Evolutionary conservation across 805 yeast species (phyloP).

Genomic region (Lipomyces sp.): DNA sequence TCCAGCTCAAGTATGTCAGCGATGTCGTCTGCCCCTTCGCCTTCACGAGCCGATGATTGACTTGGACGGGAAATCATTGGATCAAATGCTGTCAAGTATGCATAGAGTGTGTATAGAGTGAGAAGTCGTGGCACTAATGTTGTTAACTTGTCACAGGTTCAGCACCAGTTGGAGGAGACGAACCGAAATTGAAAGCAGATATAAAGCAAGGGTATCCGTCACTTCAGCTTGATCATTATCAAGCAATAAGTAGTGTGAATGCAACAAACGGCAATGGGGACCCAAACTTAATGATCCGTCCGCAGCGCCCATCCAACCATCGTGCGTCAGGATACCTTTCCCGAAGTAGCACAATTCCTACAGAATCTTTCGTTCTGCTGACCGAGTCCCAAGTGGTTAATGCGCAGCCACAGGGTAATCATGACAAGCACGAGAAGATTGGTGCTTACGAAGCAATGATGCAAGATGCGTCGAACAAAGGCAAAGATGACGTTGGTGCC

Average conservation of each 20-base stretch:
- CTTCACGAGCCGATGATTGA: constrained; percentile 30
- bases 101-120: not conserved
- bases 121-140: not conserved
- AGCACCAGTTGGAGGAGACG: constrained; percentile 4
- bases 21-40: constrained; percentile 37
- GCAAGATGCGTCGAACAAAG: not conserved
- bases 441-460: constrained; percentile 28
- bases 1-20: constrained; percentile 26
- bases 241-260: not conserved
- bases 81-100: constrained; percentile 30
- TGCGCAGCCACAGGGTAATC: constrained; percentile 1
- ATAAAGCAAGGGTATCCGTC: constrained; percentile 7
- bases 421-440: not conserved
- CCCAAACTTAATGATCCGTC: not conserved
- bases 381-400: constrained; percentile 6
- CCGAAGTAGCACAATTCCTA: constrained; percentile 1
- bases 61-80: constrained; percentile 17
- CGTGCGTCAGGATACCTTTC: constrained; percentile 4
- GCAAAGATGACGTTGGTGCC: not conserved
- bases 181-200: not conserved
- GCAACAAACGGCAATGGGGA: not conserved
- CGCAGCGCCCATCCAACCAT: constrained; percentile 3
- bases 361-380: constrained; percentile 9
- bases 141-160: constrained; percentile 9
- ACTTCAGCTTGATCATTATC: constrained; percentile 12